Base-by-base conservation (phyloP, 345 rosid genomes). In the Moricandia moricandioides region DNA sequence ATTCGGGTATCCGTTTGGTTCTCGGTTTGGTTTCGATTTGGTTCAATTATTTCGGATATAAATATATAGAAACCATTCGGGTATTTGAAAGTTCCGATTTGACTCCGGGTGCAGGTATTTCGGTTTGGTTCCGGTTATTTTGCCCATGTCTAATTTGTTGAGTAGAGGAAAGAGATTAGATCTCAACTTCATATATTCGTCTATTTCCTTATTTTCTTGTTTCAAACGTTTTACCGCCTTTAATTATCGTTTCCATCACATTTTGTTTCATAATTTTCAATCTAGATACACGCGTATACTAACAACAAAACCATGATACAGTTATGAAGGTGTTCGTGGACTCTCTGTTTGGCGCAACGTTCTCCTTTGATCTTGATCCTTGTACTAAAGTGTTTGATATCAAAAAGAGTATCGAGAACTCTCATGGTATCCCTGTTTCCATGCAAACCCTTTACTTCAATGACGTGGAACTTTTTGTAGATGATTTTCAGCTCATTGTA, bases 371-470 rank as follows among this genome's bases (percentile, higher is more conserved):
- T 84, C 62, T 91, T 29, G 84, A 87, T 43, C 86, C 47, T 78
- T 75, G 79, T 10, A 95, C 88, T 56, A 85, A 89, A 0, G 83
- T 94, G 39, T 77, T 84, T 0, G 85, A 78, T 40, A 87, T 91
- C 83, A 91, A 91, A 77, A 82, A 84, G 60, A 90, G 88, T 73
- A 80, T 94, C 10, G 80, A 84, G 5, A 90, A 82, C 68, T 84
- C 80, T 83, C 89, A 84, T n/a, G 72, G 81, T 10, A 81, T 89
- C 2, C 87, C 89, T 21, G 33, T 85, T 4, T 43, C 73, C 16
- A 70, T 49, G 24, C 94, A 93, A 78, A 84, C 83, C 64, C 78
- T 89, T 45, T 70, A 82, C 45, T 87, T 88, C 85, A 63, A 91
- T 8, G 90, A 82, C 67, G 78, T 72, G 7, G 62, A 84, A 67